These are phyloP conservation scores for Fraxinus sp. DNA, from an alignment of 305 asterid genomes.

Conservation along the genomic window DNA sequence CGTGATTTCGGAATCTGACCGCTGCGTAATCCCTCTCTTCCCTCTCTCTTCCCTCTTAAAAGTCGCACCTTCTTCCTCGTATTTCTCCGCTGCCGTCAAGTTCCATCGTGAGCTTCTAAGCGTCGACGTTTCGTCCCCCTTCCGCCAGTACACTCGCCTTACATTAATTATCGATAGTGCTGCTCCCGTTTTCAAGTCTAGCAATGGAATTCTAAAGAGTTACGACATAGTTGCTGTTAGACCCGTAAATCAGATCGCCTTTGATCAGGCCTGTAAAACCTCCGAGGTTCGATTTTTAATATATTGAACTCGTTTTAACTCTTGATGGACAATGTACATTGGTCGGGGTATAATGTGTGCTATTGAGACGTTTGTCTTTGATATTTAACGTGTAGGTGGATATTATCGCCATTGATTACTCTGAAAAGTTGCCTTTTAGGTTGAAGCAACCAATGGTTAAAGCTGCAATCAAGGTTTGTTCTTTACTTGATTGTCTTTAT, in stretches of 20 bases:
- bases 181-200: constrained; percentile 62
- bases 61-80: constrained; percentile 55
- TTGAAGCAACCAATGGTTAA: constrained; percentile 74
- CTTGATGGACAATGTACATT: not conserved
- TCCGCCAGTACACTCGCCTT: constrained; percentile 81
- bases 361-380: not conserved
- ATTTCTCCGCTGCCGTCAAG: constrained; percentile 62
- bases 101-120: constrained; percentile 62
- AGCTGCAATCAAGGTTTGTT: constrained; percentile 75
- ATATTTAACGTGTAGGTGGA: constrained; percentile 55
- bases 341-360: not conserved
- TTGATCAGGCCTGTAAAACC: constrained; percentile 75
- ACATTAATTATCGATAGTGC: constrained; percentile 59
- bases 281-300: constrained; percentile 51
- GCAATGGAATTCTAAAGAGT: constrained; percentile 61
- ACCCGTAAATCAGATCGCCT: constrained; percentile 62
- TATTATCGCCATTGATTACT: constrained; percentile 76
- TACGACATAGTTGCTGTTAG: constrained; percentile 73
- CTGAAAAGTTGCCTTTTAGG: constrained; percentile 69
- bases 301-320: not conserved
- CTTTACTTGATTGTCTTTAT: not conserved
- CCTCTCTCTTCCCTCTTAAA: constrained; percentile 55
- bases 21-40: constrained; percentile 57
- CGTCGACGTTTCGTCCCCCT: constrained; percentile 56
- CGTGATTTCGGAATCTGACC: constrained; percentile 81